Base-by-base conservation (phyloP, 2,329 filamentous ascomycete genomes). In the Torrubiella hemipterigena region DNA sequence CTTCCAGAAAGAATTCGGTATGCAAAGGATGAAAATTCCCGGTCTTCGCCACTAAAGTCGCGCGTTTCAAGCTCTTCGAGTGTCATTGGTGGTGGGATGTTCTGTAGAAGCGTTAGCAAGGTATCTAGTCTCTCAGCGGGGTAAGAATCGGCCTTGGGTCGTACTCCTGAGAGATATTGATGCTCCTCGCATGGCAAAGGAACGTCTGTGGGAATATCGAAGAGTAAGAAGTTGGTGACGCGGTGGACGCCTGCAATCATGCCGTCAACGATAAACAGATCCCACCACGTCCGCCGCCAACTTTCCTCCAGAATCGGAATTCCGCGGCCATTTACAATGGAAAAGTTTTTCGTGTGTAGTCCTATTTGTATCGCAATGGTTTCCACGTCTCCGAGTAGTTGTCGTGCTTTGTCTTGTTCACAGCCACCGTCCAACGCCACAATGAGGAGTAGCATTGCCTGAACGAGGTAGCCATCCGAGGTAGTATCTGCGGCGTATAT, bases 201-300 rank as follows among this genome's bases (percentile, higher is more conserved):
- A 3, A 85, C 81, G 43, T 83, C 75, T 11, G 73, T 67, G 6
- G 63, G 55, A 7, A 86, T 65, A 32, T 78, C 73, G 41, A 74
- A 81, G 16, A 83, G 63, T n/a, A 68, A 54, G 50, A 83, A 82
- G 33, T 73, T 78, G 25, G 80, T 79, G 38, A 73, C 70, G 10
- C 77, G 70, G 42, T 81, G 82, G 42, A 93, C 76, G 4, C 82
- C 83, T 5, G 84, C 82, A 42, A 93, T 69, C 69, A 93, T 80
- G 33, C 80, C 83, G 49, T 93, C 85, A 11, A 84, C 70, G n/a
- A 83, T 69, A 48, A 79, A 89, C 4, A 75, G 49, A 38, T 75
- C 85, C 87, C 87, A 95, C 86, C 86, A 95, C 2, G 86, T 95
- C 36, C 87, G 69, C 13, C 85, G 72, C 72, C 84, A 80, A 50